Percentiles rank a stretch among this genome's conserved stretches.
Evolutionary conservation across 2,329 filamentous ascomycete genomes (phyloP).

Genomic region (Trichophyton rubrum): DNA sequence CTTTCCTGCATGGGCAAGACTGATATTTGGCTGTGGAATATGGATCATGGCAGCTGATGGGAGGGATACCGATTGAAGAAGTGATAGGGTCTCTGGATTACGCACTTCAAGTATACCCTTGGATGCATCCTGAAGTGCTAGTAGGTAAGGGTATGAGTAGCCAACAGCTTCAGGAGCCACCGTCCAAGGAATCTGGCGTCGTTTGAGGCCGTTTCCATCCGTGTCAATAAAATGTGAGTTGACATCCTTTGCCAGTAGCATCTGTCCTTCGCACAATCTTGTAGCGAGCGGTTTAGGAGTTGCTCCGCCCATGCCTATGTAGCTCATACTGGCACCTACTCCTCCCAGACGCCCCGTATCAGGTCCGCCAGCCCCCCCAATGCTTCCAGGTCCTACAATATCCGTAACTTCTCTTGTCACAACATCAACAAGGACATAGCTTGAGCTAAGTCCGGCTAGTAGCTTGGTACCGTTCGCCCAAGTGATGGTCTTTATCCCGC

Average conservation of each 20-base stretch:
- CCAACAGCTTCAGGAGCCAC: conserved; percentile 79
- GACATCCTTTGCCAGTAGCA: conserved; percentile 93
- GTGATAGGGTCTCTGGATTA: conserved; percentile 81
- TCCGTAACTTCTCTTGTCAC: conserved; percentile 61
- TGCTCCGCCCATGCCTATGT: conserved; percentile 87
- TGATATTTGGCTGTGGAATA: conserved; percentile 83
- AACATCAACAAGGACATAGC: conserved; percentile 81
- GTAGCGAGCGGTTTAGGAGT: conserved; percentile 82
- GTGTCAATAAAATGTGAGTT: conserved; percentile 86
- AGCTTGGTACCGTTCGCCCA: conserved; percentile 83
- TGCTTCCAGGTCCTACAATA: conserved; percentile 62
- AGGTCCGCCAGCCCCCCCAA: conserved; percentile 51
- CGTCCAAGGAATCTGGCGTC: conserved; percentile 84
- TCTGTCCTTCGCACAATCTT: conserved; percentile 66
- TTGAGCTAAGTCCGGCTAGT: conserved; percentile 80
- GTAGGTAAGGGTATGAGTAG: conserved; percentile 91
- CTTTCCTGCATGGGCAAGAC: conserved; percentile 89
- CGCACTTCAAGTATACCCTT: conserved; percentile 81
- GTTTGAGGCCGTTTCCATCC: conserved; percentile 67
- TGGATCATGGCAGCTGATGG: conserved; percentile 75
- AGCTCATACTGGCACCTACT: conserved; percentile 80
- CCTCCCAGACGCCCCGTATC: conserved; percentile 69
- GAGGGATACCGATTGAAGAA: conserved; percentile 73
- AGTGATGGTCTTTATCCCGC: conserved; percentile 74
- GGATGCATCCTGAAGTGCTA: conserved; percentile 69